Evolutionary conservation across 306 rosid genomes (phyloP), one percentile per base, ranked within the genome.

Genomic region (Vigna trinervia): DNA sequence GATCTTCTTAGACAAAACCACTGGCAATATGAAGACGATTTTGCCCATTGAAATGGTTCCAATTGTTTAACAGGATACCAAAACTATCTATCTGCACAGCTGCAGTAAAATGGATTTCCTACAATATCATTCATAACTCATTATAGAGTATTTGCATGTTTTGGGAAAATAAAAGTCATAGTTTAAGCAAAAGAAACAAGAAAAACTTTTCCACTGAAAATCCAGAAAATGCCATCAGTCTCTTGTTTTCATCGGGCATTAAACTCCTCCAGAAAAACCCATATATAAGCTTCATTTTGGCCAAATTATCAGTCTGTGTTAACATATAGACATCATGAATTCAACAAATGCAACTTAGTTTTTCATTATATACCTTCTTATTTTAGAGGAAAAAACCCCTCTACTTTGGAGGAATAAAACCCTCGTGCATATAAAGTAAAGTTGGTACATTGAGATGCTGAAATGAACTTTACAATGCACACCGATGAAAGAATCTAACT

Each of bases 401-500:
- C 12, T 2, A 41, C 9, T 41, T 41, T 41, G 10, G 46, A 41
- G 8, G 54, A 48, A 48, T 14, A 2, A 48, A n/a, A 17, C 58
- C 20, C 13, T 43, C 12, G 47, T 8, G 26, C 12, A 8, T 4
- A 5, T 5, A 57, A 23, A 22, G 54, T 47, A 34, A 69, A 69
- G 22, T 59, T 48, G 12, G 36, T 2, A 8, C 32, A 38, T 34
- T 9, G 43, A 69, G 15, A 69, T 10, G 64, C 39, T 67, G 48
- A 69, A 46, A 34, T 9, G 47, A 39, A 43, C 60, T 28, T 26
- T 17, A 30, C 12, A 56, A 56, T 47, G 26, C 26, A 46, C 51
- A 54, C 61, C 3, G 36, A 50, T 50, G 14, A 47, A 19, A 62
- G 26, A 75, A 48, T 22, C 72, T 7, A 78, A 23, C 54, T 39